Conservation (phyloP, 768 basidiomycete genomes). For the Tulasnella sp. region DNA sequence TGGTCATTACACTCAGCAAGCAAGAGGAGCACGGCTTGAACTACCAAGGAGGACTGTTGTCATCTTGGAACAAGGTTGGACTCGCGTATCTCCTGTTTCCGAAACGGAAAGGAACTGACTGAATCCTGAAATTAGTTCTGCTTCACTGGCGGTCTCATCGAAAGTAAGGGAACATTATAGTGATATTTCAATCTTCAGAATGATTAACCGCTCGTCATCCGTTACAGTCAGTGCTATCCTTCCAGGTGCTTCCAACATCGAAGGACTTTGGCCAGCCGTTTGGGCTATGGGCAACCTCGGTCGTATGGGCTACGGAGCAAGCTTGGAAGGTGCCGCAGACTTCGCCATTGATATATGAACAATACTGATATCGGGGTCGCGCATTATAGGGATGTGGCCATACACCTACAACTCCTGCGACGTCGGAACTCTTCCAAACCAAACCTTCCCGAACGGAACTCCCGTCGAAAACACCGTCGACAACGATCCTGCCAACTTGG, state of each 20-base stretch:
- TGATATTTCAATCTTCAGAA: background rate
- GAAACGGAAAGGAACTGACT: conserved; percentile 37
- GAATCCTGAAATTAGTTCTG: conserved; percentile 79
- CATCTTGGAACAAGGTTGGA: background rate
- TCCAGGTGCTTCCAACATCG: conserved; percentile 52
- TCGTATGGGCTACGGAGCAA: conserved; percentile 81
- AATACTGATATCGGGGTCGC: background rate
- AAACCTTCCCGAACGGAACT: conserved; percentile 49
- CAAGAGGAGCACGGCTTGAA: conserved; percentile 67
- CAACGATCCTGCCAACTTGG: conserved; percentile 50
- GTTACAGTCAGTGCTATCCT: conserved; percentile 52
- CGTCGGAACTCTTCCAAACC: conserved; percentile 78
- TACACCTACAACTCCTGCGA: conserved; percentile 76
- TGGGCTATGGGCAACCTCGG: conserved; percentile 74
- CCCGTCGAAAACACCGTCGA: conserved; percentile 54
- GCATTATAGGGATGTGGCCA: conserved; percentile 45
- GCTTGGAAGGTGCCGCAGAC: conserved; percentile 48
- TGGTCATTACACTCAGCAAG: conserved; percentile 65
- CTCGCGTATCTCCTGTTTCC: background rate
- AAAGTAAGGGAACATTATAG: conserved; percentile 29
- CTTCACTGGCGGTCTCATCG: conserved; percentile 81
- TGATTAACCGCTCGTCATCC: background rate
- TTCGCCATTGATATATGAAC: conserved; percentile 30
- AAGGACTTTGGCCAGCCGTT: conserved; percentile 74
- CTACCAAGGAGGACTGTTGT: conserved; percentile 42